Evolutionary conservation across 78 protist species (phyloP).

Genomic region (Dictyostelium purpureum): DNA sequence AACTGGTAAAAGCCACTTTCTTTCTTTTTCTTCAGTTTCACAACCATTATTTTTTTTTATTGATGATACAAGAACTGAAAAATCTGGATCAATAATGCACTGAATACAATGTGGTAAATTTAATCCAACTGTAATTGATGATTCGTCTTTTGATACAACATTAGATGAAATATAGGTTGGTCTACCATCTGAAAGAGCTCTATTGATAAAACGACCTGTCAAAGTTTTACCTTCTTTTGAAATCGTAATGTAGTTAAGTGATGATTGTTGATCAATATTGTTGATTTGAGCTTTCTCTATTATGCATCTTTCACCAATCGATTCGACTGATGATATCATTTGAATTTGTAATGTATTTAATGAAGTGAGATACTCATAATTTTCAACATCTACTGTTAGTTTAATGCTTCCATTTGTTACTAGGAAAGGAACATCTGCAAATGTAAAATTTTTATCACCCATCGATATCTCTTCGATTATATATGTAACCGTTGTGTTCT

Average conservation of each 20-base stretch:
- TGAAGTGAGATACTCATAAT: neutral
- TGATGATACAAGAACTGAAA: neutral
- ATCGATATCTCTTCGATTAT: neutral
- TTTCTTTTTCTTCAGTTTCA: neutral
- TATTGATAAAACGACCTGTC: constrained; percentile 17
- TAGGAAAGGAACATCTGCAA: neutral
- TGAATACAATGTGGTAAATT: constrained; percentile 5
- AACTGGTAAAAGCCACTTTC: neutral
- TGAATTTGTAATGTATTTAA: constrained; percentile 4
- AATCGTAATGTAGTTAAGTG: constrained; percentile 13
- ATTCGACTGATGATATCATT: neutral
- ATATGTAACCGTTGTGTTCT: no score
- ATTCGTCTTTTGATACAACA: neutral
- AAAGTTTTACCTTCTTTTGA: constrained; percentile 29
- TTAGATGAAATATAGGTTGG: neutral
- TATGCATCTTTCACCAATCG: neutral
- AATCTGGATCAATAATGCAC: constrained; percentile 14
- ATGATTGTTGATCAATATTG: neutral
- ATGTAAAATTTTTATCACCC: neutral
- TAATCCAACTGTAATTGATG: neutral
- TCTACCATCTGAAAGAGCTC: constrained; percentile 9
- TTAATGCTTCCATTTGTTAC: neutral
- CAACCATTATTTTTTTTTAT: neutral
- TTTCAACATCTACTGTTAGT: neutral
- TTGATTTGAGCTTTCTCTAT: neutral